A percentile compares a stretch with the other conserved stretches of the same genome.
These are phyloP conservation scores for Pistacia atlantica DNA, from an alignment of 345 rosid species.

Conservation along the genomic window DNA sequence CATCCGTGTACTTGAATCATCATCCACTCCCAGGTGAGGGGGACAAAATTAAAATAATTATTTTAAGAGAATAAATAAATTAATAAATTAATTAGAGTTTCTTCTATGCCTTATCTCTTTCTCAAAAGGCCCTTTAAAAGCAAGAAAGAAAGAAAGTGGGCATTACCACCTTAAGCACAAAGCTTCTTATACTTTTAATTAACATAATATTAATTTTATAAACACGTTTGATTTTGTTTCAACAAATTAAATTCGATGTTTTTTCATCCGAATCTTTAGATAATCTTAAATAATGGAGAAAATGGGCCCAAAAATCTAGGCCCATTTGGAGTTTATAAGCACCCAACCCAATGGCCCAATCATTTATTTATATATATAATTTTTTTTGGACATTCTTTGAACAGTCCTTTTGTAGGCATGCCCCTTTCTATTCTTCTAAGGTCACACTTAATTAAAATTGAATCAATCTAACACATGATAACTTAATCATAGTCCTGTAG, in stretches of 20 bases:
- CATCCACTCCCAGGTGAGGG: slow-evolving; percentile 18
- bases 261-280: neutral
- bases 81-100: slow-evolving; percentile 3
- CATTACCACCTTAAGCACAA: neutral
- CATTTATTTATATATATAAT: neutral
- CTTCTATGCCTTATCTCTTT: slow-evolving; percentile 15
- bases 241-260: too few relatives aligned
- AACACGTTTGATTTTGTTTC: neutral
- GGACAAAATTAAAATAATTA: neutral
- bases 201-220: slow-evolving; percentile 2
- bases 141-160: slow-evolving; percentile 17
- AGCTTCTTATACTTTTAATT: neutral
- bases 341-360: neutral
- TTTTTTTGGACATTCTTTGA: neutral
- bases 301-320: slow-evolving; percentile 38
- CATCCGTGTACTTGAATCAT: slow-evolving; percentile 30
- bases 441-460: neutral
- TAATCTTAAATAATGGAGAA: slow-evolving; percentile 8
- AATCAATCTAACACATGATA: too few relatives aligned
- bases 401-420: neutral
- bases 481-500: too few relatives aligned
- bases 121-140: slow-evolving; percentile 18
- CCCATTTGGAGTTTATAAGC: slow-evolving; percentile 14
- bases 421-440: slow-evolving; percentile 7
- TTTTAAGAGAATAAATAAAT: neutral